Evolutionary conservation across 2,329 filamentous ascomycete genomes (phyloP).

Genomic region (Chaetomiaceae sp.): DNA sequence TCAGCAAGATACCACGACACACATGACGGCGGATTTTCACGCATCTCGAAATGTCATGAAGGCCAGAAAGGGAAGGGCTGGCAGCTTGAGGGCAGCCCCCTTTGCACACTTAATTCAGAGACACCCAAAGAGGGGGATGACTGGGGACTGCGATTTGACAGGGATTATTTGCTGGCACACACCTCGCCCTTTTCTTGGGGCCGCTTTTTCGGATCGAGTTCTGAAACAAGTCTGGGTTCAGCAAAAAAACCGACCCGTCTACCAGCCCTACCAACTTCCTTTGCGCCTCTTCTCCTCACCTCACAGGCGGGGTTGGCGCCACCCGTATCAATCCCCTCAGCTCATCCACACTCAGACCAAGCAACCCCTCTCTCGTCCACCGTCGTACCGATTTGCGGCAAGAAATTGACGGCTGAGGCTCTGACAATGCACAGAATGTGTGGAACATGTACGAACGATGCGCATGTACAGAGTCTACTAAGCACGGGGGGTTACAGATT

Average conservation of each 20-base stretch:
- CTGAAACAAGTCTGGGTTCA: constrained; percentile 1
- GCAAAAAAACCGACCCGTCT: background rate
- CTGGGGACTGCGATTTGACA: constrained; percentile 3
- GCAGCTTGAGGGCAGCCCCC: background rate
- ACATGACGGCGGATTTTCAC: background rate
- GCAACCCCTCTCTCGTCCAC: background rate
- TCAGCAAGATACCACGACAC: too few species aligned
- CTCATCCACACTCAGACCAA: too few species aligned
- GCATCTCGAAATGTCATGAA: background rate
- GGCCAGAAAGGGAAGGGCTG: constrained; percentile 6
- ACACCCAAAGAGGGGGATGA: too few species aligned
- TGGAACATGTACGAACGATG: background rate
- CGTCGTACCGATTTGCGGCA: background rate
- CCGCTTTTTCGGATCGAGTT: constrained; percentile 1
- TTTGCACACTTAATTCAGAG: background rate
- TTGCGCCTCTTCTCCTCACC: background rate
- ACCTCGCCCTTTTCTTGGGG: background rate
- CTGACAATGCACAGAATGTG: background rate
- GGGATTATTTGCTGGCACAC: background rate
- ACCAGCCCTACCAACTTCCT: background rate
- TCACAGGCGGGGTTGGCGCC: background rate
- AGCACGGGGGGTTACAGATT: too few species aligned
- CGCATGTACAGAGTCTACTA: too few species aligned
- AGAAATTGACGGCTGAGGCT: constrained; percentile 4
- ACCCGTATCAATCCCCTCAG: too few species aligned